Evolutionary conservation across 2,329 filamentous ascomycete species (phyloP).

Genomic region (Trichoderma atrobrunneum): DNA sequence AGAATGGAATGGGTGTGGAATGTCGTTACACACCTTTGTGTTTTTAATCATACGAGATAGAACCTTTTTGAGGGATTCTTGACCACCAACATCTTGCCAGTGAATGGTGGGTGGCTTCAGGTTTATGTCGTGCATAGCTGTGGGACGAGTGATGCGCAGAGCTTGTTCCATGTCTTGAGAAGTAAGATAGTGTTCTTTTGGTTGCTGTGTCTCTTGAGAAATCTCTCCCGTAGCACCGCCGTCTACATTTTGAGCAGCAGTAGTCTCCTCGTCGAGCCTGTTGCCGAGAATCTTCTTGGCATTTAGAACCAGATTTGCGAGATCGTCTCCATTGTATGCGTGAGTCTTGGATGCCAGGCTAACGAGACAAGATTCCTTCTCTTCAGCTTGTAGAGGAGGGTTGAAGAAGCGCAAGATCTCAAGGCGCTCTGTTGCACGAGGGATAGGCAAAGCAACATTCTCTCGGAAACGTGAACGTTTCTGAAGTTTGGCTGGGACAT

Average conservation of each 20-base stretch:
- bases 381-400: slow-evolving; percentile 45
- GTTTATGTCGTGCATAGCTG: slow-evolving; percentile 85
- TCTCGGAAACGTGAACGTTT: slow-evolving; percentile 61
- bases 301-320: slow-evolving; percentile 58
- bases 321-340: slow-evolving; percentile 79
- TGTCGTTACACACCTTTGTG: slow-evolving; percentile 31
- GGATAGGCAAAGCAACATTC: slow-evolving; percentile 73
- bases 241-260: neutral
- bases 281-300: slow-evolving; percentile 30
- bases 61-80: slow-evolving; percentile 67
- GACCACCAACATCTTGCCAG: slow-evolving; percentile 87
- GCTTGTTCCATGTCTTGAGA: slow-evolving; percentile 61
- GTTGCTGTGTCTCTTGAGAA: neutral
- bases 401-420: slow-evolving; percentile 68
- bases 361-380: slow-evolving; percentile 52
- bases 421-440: slow-evolving; percentile 65
- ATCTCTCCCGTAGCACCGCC: slow-evolving; percentile 1
- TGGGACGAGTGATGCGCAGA: slow-evolving; percentile 68
- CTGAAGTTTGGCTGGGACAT: slow-evolving; percentile 68
- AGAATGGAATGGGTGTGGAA: neutral
- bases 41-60: slow-evolving; percentile 51
- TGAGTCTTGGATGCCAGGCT: slow-evolving; percentile 73
- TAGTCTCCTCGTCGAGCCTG: slow-evolving; percentile 26
- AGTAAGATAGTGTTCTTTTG: slow-evolving; percentile 32
- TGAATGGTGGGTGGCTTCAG: slow-evolving; percentile 80